These are phyloP conservation scores for Spergularia azorica DNA, from an alignment of 179 eudicot species.

Conservation along the genomic window DNA sequence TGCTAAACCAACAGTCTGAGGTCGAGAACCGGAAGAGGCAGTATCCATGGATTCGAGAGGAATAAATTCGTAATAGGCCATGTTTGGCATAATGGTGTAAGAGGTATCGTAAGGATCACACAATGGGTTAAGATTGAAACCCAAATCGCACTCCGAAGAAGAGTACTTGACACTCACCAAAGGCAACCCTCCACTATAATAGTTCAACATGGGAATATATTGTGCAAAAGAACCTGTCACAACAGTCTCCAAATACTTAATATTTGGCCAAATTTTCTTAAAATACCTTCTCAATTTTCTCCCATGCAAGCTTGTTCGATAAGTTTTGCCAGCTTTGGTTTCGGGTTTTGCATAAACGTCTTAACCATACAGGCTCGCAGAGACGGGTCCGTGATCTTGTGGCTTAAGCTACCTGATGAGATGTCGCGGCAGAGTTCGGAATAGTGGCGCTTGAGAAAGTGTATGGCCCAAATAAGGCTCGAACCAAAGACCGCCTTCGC, in stretches of 20 bases:
- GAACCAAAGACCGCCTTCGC: constrained; percentile 72
- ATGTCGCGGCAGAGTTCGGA: constrained; percentile 53
- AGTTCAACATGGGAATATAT: constrained; percentile 70
- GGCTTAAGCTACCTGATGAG: constrained; percentile 42
- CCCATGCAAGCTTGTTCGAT: constrained; percentile 44
- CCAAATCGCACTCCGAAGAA: constrained; percentile 77
- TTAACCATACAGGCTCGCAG: constrained; percentile 37
- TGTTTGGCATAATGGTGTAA: constrained; percentile 76
- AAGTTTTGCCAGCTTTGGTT: constrained; percentile 48
- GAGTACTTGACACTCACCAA: constrained; percentile 66
- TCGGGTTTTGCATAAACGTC: constrained; percentile 40
- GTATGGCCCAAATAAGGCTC: constrained; percentile 69
- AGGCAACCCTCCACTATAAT: constrained; percentile 69
- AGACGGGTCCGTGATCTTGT: constrained; percentile 42
- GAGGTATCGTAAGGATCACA: constrained; percentile 60
- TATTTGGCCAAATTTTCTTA: constrained; percentile 69
- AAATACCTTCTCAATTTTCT: constrained; percentile 70
- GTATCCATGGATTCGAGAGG: constrained; percentile 41
- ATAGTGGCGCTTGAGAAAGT: constrained; percentile 62
- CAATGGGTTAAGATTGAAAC: constrained; percentile 66
- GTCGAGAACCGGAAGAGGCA: constrained; percentile 23
- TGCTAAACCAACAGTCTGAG: constrained; percentile 56
- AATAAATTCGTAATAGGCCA: constrained; percentile 79
- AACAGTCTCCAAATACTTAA: constrained; percentile 71
- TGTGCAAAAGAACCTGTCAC: constrained; percentile 90